Evolutionary conservation across 805 yeast genomes (phyloP).

Genomic region (Kregervanrija pseudodelftensis): DNA sequence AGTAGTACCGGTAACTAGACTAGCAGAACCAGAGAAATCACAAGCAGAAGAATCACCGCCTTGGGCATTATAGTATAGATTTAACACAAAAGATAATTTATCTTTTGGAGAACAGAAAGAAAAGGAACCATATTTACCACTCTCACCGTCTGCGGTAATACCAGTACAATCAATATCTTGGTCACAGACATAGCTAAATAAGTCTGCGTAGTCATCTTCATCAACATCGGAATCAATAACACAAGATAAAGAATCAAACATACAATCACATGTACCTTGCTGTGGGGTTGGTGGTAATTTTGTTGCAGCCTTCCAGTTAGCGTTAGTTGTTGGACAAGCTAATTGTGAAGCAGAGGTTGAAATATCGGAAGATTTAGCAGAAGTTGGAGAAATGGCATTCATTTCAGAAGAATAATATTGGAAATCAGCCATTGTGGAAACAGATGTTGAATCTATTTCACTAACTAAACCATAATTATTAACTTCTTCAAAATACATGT

Average conservation of each 20-base stretch:
- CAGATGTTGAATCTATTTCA: constrained; percentile 37
- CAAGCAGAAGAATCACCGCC: constrained; percentile 45
- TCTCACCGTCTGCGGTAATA: constrained; percentile 53
- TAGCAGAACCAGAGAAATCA: constrained; percentile 63
- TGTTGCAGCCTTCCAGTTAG: constrained; percentile 62
- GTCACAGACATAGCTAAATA: constrained; percentile 55
- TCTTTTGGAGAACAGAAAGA: constrained; percentile 67
- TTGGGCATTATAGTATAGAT: constrained; percentile 51
- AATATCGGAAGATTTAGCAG: constrained; percentile 33
- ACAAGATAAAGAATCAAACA: constrained; percentile 49
- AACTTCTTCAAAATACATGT: constrained; percentile 74
- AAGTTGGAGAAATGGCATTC: constrained; percentile 45
- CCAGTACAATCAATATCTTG: constrained; percentile 44
- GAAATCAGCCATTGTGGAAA: constrained; percentile 57
- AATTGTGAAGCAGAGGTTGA: constrained; percentile 37
- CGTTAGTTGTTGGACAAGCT: constrained; percentile 53
- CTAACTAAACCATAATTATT: constrained; percentile 71
- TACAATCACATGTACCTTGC: constrained; percentile 55
- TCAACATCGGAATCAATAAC: constrained; percentile 50
- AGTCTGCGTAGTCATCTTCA: constrained; percentile 48
- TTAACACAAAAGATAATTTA: constrained; percentile 56
- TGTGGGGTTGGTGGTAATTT: constrained; percentile 76
- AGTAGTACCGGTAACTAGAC: constrained; percentile 40
- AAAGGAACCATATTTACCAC: constrained; percentile 64
- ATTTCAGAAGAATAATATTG: constrained; percentile 56